phyloP scores from a whole-genome alignment of 176 grass and related monocot genomes.

The Olyra latifolia region DNA sequence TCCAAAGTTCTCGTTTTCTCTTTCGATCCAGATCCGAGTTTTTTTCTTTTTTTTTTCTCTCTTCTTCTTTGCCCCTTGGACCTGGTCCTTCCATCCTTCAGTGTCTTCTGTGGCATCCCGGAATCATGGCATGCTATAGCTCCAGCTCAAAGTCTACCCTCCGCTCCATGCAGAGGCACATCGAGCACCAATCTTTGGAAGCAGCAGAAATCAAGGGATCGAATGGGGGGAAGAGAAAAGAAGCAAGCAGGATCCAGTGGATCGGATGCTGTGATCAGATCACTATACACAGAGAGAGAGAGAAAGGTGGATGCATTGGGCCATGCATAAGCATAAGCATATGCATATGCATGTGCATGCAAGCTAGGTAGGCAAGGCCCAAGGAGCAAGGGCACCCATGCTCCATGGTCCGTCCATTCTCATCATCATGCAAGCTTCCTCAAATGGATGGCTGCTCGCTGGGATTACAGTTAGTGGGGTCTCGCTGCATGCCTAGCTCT shows the following conservation, averaged over 20 bases:
- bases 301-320: background rate
- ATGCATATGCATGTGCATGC: background rate
- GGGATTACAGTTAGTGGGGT: slow-evolving; percentile 7
- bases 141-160: background rate
- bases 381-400: background rate
- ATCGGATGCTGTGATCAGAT: slow-evolving; percentile 23
- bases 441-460: slow-evolving; percentile 40
- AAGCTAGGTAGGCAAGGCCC: too few species aligned
- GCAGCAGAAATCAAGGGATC: background rate
- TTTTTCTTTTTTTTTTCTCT: background rate
- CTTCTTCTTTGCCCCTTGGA: background rate
- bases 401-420: slow-evolving; percentile 27
- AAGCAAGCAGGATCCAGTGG: background rate
- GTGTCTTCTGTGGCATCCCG: background rate
- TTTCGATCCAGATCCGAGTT: background rate
- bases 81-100: background rate
- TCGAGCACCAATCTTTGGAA: slow-evolving; percentile 31
- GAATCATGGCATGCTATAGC: slow-evolving; percentile 13
- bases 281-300: background rate
- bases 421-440: slow-evolving; percentile 48
- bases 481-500: background rate
- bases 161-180: slow-evolving; percentile 13
- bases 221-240: background rate
- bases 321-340: background rate
- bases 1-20: background rate